Base-by-base conservation (phyloP, 2,329 filamentous ascomycete species). In the Elsinoe perseae region DNA sequence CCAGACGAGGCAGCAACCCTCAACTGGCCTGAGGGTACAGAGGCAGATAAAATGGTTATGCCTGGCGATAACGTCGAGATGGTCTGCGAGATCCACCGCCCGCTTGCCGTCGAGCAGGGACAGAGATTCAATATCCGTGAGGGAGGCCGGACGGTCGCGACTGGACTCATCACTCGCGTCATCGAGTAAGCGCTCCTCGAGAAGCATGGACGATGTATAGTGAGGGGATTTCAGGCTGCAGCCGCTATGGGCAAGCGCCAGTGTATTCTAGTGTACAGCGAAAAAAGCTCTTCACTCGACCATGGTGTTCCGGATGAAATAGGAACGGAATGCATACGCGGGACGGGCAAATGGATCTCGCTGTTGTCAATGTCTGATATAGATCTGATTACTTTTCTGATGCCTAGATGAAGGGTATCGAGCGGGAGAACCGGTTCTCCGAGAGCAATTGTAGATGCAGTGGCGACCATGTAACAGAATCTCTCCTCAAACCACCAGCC, bases 31-130 rank as follows among this genome's bases (percentile, higher is more conserved):
- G 91, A 93, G 67, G 87, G 86, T 61, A 86, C 80, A 61, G 84
- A 86, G 72, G 85, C 92, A 65, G 74, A 80, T 59, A 91, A 89
- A 80, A 87, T 90, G 78, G 85, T 96, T 74, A 95, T 95, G 90
- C 93, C 93, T 54, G 93, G 93, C 73, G 93, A 98, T 82, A 98
- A 98, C 75, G 84, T 95, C 64, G 93, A 98, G 80, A 96, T 98
- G 91, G 77, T 93, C 62, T 87, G 90, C 72, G 83, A 86, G 66
- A 84, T 95, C 69, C 83, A 89, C 75, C 79, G 87, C 74, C 89
- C 92, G 61, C 82, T 95, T 68, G 92, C 92, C 59, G 76, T 96
- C 61, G 93, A 98, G 78, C 77, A 82, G 61, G 92, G 93, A 65
- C 89, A 96, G 79, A 88, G 93, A 67, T 93, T 98, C 83, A 98